Percentiles rank a stretch among this genome's conserved stretches.
Conservation (phyloP, 805 yeast species). For the Clavispora carvajalis region DNA sequence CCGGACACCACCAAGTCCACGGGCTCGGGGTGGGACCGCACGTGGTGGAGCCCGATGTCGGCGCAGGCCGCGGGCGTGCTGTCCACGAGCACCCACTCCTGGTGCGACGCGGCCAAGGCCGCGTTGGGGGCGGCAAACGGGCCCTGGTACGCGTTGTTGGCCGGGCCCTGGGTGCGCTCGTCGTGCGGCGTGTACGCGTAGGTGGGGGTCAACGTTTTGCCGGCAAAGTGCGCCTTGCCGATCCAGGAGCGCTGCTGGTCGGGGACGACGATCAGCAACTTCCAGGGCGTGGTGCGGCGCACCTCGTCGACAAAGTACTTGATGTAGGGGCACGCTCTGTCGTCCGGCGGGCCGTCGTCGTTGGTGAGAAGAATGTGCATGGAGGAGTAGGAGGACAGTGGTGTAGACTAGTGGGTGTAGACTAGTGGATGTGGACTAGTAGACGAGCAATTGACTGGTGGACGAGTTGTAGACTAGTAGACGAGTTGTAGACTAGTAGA, state of each 20-base stretch:
- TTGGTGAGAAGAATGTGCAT: slow-evolving; percentile 66
- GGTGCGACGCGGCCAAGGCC: slow-evolving; percentile 34
- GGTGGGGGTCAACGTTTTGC: slow-evolving; percentile 53
- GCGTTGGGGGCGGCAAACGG: slow-evolving; percentile 55
- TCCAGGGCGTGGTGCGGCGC: slow-evolving; percentile 67
- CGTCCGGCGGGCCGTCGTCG: slow-evolving; percentile 94
- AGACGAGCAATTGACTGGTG: too few species aligned
- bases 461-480: too few species aligned
- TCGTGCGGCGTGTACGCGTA: slow-evolving; percentile 53
- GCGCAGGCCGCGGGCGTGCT: slow-evolving; percentile 97
- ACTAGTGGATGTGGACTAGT: too few species aligned
- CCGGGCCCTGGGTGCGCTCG: slow-evolving; percentile 39
- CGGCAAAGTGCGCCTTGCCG: slow-evolving; percentile 94
- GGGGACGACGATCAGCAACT: slow-evolving; percentile 79
- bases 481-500: too few species aligned
- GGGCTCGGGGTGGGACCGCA: slow-evolving; percentile 46
- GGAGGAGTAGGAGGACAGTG: too few species aligned
- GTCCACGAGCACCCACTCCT: slow-evolving; percentile 83
- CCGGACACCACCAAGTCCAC: slow-evolving; percentile 90
- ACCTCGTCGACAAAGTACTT: slow-evolving; percentile 75
- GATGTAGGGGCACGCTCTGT: slow-evolving; percentile 75
- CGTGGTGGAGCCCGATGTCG: slow-evolving; percentile 79
- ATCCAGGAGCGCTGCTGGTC: slow-evolving; percentile 90
- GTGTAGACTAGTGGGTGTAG: not conserved
- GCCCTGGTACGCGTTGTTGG: slow-evolving; percentile 51